Percentiles rank a stretch among this genome's conserved stretches.
Evolutionary conservation across 2,329 filamentous ascomycete genomes (phyloP).

Genomic region (Coniochaeta hoffmannii): DNA sequence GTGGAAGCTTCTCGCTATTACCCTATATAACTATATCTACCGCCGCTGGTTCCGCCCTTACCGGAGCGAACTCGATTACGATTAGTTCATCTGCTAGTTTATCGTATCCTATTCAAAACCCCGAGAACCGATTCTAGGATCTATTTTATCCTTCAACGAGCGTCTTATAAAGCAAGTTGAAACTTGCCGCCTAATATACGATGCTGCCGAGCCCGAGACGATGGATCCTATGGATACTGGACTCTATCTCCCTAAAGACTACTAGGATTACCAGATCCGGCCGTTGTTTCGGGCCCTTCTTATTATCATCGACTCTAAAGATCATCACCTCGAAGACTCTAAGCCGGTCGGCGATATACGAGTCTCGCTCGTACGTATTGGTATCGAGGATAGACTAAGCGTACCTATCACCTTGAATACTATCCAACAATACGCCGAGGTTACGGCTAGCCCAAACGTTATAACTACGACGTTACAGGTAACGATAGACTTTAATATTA

Average conservation of each 20-base stretch:
- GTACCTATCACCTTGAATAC: constrained; percentile 3
- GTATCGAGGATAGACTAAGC: constrained; percentile 5
- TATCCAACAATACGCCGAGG: not conserved
- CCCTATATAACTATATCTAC: constrained; percentile 7
- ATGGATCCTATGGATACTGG: not conserved
- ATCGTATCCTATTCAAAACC: too few species aligned
- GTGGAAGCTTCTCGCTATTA: constrained; percentile 1
- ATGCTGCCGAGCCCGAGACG: not conserved
- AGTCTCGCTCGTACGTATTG: constrained; percentile 4
- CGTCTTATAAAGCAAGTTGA: constrained; percentile 2
- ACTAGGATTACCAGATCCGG: constrained; percentile 2
- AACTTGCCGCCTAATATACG: not conserved
- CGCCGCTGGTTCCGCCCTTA: constrained; percentile 9
- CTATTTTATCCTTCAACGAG: not conserved
- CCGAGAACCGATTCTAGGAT: not conserved
- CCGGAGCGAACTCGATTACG: constrained; percentile 6
- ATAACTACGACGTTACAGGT: constrained; percentile 1
- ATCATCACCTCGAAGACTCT: constrained; percentile 3
- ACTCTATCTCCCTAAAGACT: constrained; percentile 2
- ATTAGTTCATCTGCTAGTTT: constrained; percentile 6
- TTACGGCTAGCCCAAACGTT: not conserved
- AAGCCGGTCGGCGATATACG: constrained; percentile 2
- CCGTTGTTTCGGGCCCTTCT: constrained; percentile 3
- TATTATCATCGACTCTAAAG: constrained; percentile 4
- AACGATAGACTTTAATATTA: constrained; percentile 3